These are phyloP conservation scores for Corylus americana DNA, from an alignment of 306 rosid genomes.

Conservation along the genomic window DNA sequence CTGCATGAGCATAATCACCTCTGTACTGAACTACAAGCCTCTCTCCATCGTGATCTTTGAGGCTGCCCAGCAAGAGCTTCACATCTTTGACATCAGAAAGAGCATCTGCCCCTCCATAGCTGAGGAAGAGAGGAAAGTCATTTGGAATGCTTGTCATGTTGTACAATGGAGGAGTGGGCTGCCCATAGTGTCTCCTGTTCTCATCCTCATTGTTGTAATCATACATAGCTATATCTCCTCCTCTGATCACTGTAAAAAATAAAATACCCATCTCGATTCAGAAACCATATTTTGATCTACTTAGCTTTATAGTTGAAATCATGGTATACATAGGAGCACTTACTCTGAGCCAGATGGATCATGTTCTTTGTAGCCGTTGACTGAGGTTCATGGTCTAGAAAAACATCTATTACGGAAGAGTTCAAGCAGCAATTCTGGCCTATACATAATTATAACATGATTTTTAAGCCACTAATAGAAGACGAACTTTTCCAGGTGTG, in stretches of 20 bases:
- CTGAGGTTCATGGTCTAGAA: constrained; percentile 87
- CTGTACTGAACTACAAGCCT: constrained; percentile 64
- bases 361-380: constrained; percentile 84
- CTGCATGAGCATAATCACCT: constrained; percentile 81
- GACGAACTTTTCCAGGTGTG: not conserved
- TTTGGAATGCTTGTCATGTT: constrained; percentile 65
- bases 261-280: not conserved
- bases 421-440: constrained; percentile 77
- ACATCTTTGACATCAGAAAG: constrained; percentile 74
- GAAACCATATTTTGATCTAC: not conserved
- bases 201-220: constrained; percentile 46
- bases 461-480: not conserved
- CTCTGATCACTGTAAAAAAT: constrained; percentile 65
- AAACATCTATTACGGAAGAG: constrained; percentile 58
- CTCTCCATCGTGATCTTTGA: constrained; percentile 54
- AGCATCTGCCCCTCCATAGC: constrained; percentile 71
- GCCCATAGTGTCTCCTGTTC: constrained; percentile 66
- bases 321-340: constrained; percentile 12
- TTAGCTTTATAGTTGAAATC: not conserved
- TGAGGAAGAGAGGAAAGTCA: constrained; percentile 62
- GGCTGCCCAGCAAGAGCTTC: constrained; percentile 45
- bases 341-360: constrained; percentile 90
- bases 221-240: constrained; percentile 60
- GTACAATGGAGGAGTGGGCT: constrained; percentile 65
- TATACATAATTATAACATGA: constrained; percentile 20